Base-by-base conservation (phyloP, 1,284 basidiomycete species). In the Ganoderma leucocontextum region DNA sequence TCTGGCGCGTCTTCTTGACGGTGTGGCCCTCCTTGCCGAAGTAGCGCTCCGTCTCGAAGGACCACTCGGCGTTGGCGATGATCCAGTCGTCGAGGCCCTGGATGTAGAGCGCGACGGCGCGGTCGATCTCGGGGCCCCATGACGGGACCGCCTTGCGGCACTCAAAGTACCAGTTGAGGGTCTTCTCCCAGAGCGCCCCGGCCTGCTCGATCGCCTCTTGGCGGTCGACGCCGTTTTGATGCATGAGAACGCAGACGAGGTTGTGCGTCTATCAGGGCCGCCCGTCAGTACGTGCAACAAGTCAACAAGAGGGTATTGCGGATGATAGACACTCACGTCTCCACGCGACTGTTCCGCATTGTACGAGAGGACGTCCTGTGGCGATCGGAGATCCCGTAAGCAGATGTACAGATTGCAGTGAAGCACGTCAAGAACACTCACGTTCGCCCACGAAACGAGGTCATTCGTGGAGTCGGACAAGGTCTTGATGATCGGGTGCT, bases 141-240 rank as follows among this genome's bases (percentile, higher is more conserved):
- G 75, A 77, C 4, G 83, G 83, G 8, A 85, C 62, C 33, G 63
- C 67, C 58, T 70, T 66, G 35, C 69, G 70, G 59, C 69, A 70
- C 60, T 69, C 69, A 59, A 74, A 70, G 66, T 74, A 76, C 64
- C 63, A 71, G 39, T 76, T 67, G 29, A 73, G 67, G 47, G 72
- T 74, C 80, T 98, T 95, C 80, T 98, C 96, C 79, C 95, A 87
- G 69, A 97, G 87, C 82, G 98, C 98, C 53, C 97, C 97, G 38
- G 94, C 96, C 61, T 96, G 95, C 83, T 99, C 98, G 79, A 98
- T 96, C 13, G 92, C 91, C 9, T 87, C 76, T 84, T 99, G 98
- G 70, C 91, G 63, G 38, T 71, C 75, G 64, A 78, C 70, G 75
- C 78, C 82, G n/a, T 80, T 69, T 71, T 84, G 78, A 57, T 80